Percentiles rank a stretch among this genome's conserved stretches.
phyloP scores from a whole-genome alignment of 2,329 filamentous ascomycete species.

The Talaromyces verruculosus region DNA sequence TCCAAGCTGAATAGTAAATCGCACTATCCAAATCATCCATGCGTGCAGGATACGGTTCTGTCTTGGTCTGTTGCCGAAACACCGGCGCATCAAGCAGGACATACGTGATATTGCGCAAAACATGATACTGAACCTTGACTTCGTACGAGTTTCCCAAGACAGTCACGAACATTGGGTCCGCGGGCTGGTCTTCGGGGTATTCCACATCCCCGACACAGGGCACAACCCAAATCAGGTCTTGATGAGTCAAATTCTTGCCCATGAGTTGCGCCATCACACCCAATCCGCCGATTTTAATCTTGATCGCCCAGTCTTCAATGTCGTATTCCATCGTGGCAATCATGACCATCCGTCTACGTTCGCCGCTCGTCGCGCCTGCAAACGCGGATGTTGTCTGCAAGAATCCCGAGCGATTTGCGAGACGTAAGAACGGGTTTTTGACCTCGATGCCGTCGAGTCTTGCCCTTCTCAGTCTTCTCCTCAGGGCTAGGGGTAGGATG shows the following conservation, averaged over 20 bases:
- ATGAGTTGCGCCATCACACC: slow-evolving; percentile 71
- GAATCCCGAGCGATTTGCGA: slow-evolving; percentile 39
- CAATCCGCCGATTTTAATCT: slow-evolving; percentile 69
- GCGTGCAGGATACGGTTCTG: slow-evolving; percentile 64
- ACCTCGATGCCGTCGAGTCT: slow-evolving; percentile 30
- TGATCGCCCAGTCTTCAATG: slow-evolving; percentile 68
- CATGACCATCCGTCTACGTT: slow-evolving; percentile 56
- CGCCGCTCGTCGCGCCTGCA: slow-evolving; percentile 28
- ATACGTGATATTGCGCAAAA: slow-evolving; percentile 65
- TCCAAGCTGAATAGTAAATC: slow-evolving; percentile 70
- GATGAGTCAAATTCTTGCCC: slow-evolving; percentile 64
- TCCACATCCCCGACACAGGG: slow-evolving; percentile 64
- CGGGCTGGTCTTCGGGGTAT: slow-evolving; percentile 60
- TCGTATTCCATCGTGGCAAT: slow-evolving; percentile 73
- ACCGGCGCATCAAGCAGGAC: slow-evolving; percentile 66
- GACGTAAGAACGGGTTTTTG: slow-evolving; percentile 36
- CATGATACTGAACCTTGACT: slow-evolving; percentile 64
- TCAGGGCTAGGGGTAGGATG: slow-evolving; percentile 39
- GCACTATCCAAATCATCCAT: slow-evolving; percentile 70
- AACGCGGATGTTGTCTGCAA: slow-evolving; percentile 40
- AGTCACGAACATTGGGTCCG: slow-evolving; percentile 62
- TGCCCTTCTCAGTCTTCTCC: slow-evolving; percentile 37
- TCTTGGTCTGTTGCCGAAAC: slow-evolving; percentile 63
- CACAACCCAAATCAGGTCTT: slow-evolving; percentile 66
- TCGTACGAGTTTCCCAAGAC: slow-evolving; percentile 62